Evolutionary conservation across 1,139 yeast species (phyloP).

Genomic region (Yarrowia galli): DNA sequence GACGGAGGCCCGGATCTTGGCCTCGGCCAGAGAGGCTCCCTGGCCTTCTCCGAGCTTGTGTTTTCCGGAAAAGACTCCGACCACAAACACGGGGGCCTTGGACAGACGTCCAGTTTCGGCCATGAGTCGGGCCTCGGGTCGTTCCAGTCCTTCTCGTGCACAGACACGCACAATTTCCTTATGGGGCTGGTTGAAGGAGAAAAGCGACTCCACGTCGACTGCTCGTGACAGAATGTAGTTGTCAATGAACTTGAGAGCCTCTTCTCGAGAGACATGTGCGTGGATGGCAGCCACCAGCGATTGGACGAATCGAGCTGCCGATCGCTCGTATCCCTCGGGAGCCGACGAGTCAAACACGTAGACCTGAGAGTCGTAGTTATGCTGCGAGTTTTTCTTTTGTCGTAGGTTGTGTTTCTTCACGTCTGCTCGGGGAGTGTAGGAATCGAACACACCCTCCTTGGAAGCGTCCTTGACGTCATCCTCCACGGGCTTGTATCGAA

Average conservation of each 20-base stretch:
- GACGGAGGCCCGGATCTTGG: conserved; percentile 90
- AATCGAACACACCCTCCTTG: conserved; percentile 46
- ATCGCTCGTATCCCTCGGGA: conserved; percentile 21
- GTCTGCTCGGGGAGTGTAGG: conserved; percentile 43
- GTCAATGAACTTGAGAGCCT: conserved; percentile 69
- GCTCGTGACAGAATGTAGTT: conserved; percentile 76
- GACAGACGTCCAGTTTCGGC: conserved; percentile 94
- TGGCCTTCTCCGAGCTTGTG: conserved; percentile 92
- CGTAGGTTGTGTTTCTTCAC: conserved; percentile 41
- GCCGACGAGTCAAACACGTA: conserved; percentile 9
- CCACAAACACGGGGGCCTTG: conserved; percentile 83
- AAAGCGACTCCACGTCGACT: conserved; percentile 72
- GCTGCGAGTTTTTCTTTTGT: conserved; percentile 27
- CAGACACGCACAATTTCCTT: conserved; percentile 82
- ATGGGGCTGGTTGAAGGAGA: conserved; percentile 84
- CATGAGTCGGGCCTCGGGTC: conserved; percentile 80
- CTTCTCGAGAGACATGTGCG: conserved; percentile 62
- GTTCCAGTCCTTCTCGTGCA: conserved; percentile 74
- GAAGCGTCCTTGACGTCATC: conserved; percentile 47
- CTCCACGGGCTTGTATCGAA: conserved; percentile 46
- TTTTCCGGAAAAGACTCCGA: conserved; percentile 87
- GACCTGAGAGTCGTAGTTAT: conserved; percentile 36
- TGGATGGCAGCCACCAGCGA: conserved; percentile 56
- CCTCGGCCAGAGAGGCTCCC: conserved; percentile 90
- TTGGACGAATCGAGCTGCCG: conserved; percentile 54